Conservation (phyloP, 352 stramenopile genomes). For the Pythium dissotocum region DNA sequence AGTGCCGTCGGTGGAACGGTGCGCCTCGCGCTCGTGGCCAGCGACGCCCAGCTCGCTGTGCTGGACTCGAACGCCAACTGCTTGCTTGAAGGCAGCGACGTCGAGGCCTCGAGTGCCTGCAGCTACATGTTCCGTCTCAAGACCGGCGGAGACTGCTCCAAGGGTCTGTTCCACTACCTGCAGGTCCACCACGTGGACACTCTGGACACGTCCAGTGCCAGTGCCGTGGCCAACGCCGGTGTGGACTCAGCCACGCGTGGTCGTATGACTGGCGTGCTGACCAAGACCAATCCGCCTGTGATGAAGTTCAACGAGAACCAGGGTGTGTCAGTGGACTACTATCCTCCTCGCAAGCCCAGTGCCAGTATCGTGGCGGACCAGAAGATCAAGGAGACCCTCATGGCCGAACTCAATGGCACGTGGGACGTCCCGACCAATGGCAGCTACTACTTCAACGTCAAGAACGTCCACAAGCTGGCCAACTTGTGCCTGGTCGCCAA, state of each 20-base stretch:
- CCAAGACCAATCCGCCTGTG: slow-evolving; percentile 44
- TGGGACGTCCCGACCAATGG: neutral
- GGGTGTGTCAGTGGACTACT: slow-evolving; percentile 48
- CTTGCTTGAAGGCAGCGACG: slow-evolving; percentile 45
- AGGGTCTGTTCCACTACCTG: slow-evolving; percentile 61
- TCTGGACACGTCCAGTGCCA: slow-evolving; percentile 44
- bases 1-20: slow-evolving; percentile 29
- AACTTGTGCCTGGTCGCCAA: neutral
- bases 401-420: slow-evolving; percentile 31
- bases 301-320: slow-evolving; percentile 50
- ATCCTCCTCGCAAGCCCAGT: slow-evolving; percentile 38
- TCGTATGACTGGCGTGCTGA: slow-evolving; percentile 51
- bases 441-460: neutral
- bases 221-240: slow-evolving; percentile 28
- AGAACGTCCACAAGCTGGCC: neutral
- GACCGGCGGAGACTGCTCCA: slow-evolving; percentile 49
- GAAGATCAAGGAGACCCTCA: slow-evolving; percentile 41
- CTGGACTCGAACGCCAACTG: slow-evolving; percentile 45
- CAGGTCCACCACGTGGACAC: slow-evolving; percentile 63
- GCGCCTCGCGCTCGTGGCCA: slow-evolving; percentile 15
- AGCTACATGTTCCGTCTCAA: slow-evolving; percentile 62
- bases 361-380: slow-evolving; percentile 27
- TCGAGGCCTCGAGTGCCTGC: slow-evolving; percentile 45
- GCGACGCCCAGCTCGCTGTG: slow-evolving; percentile 20
- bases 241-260: slow-evolving; percentile 57